phyloP scores from a whole-genome alignment of 305 asterid genomes.

The Coffea humblotiana region DNA sequence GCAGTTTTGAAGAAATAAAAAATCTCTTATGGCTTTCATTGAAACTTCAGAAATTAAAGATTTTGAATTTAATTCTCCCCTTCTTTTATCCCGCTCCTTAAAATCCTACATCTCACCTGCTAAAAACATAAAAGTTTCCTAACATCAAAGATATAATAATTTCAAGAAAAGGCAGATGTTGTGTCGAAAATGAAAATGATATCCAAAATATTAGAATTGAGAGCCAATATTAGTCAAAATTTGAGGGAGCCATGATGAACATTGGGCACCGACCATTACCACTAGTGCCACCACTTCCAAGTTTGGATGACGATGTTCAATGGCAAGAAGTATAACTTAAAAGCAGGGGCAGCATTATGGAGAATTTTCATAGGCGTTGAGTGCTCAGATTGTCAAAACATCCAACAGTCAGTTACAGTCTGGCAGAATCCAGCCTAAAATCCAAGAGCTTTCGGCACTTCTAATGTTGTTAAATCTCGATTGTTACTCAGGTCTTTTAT shows the following conservation, averaged over 20 bases:
- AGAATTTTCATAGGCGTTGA: not conserved
- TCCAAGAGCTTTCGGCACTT: no score
- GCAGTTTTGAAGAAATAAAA: not conserved
- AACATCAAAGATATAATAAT: not conserved
- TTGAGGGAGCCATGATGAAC: not conserved
- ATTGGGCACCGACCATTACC: not conserved
- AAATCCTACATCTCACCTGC: no score
- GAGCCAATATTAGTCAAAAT: not conserved
- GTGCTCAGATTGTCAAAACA: not conserved
- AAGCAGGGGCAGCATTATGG: not conserved
- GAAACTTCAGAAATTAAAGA: no score
- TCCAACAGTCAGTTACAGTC: not conserved
- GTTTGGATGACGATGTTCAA: not conserved
- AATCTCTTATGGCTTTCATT: no score
- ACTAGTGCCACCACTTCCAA: no score
- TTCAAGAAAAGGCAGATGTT: not conserved
- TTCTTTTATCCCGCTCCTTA: no score
- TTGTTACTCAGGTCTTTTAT: no score
- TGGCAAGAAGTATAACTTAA: not conserved
- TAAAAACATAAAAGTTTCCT: not conserved
- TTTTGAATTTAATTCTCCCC: no score
- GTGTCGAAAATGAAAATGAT: not conserved
- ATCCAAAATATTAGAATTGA: not conserved
- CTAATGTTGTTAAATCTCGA: no score
- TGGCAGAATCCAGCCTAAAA: not conserved